Base-by-base conservation (phyloP, 2,329 filamentous ascomycete species). In the Erysiphe pulchra region DNA sequence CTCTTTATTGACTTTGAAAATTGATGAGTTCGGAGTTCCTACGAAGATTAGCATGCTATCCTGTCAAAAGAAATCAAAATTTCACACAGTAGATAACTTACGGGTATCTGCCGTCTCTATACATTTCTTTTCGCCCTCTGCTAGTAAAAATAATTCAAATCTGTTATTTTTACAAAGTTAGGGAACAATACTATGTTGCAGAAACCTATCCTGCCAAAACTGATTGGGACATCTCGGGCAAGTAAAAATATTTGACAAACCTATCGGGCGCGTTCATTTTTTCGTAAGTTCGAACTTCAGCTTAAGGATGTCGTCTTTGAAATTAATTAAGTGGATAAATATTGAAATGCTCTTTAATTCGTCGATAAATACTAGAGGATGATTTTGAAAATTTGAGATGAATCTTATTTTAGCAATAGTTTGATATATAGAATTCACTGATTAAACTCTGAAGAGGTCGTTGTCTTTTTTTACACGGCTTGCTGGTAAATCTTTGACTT, bases 1-100 rank as follows among this genome's bases (percentile, higher is more conserved):
- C 62, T 98, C 90, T 62, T 94, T 95, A 63, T 84, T 83, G 63
- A 98, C 77, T 48, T 83, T 76, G 65, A 98, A 98, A 62, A 94
- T 81, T 10, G 84, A 81, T n/a, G 82, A 85, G 60, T 93, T 92
- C 18, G 87, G 83, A 59, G 92, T 85, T 57, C 84, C 85, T 90
- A 48, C 37, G 33, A 44, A 31, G 8, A 20, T 48, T 37, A 48
- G 42, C 34, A 33, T 14, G 9, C 7, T 33, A n/a, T 32, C 10
- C n/a, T 31, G 12, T 16, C 17, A 16, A 20, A 2, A 16, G 24
- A 41, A 16, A 31, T 12, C 14, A 2, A 4, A 17, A 11, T 28
- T 39, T 30, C 13, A 12, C 18, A 13, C 11, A 20, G n/a, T 13
- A 31, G 44, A n/a, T 18, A 33, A 64, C 79, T 62, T 69, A 92